Evolutionary conservation across 2,329 filamentous ascomycete genomes (phyloP).

Genomic region (Bipolaris cookei): DNA sequence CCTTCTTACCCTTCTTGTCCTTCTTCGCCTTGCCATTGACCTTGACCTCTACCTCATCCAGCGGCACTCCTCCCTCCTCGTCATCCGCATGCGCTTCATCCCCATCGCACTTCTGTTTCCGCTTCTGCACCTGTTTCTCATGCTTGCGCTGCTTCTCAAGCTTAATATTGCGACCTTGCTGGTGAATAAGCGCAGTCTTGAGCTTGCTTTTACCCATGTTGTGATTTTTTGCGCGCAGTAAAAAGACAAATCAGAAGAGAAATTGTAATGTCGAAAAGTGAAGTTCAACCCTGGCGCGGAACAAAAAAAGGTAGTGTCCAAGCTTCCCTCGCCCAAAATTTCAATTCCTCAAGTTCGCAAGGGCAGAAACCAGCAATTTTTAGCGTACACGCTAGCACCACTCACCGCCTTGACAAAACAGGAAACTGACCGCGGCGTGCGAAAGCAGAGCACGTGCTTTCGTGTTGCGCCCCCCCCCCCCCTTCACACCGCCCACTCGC

Average conservation of each 20-base stretch:
- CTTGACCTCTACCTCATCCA: slow-evolving; percentile 39
- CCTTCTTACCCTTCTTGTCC: slow-evolving; percentile 42
- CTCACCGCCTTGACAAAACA: slow-evolving; percentile 37
- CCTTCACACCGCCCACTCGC: slow-evolving; percentile 16
- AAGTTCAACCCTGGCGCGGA: not conserved
- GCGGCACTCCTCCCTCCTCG: slow-evolving; percentile 38
- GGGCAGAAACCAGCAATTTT: slow-evolving; percentile 36
- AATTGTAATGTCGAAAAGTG: not conserved
- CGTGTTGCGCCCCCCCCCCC: slow-evolving; percentile 4
- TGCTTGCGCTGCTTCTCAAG: slow-evolving; percentile 66
- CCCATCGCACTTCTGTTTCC: slow-evolving; percentile 13
- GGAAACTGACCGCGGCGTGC: slow-evolving; percentile 33
- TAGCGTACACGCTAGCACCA: slow-evolving; percentile 29
- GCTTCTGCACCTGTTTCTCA: slow-evolving; percentile 19
- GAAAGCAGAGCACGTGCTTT: slow-evolving; percentile 28
- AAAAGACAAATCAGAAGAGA: not conserved
- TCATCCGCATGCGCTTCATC: slow-evolving; percentile 19
- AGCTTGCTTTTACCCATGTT: slow-evolving; percentile 60
- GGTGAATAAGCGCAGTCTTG: slow-evolving; percentile 63
- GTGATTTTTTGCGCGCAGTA: not conserved
- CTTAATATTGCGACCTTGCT: slow-evolving; percentile 71
- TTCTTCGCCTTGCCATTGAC: slow-evolving; percentile 42
- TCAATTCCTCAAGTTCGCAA: slow-evolving; percentile 30
- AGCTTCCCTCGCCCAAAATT: slow-evolving; percentile 33
- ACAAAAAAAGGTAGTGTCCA: slow-evolving; percentile 12